A percentile compares a stretch with the other conserved stretches of the same genome.
Evolutionary conservation across 495 filamentous ascomycete genomes (phyloP).

Genomic region (Apodospora peruviana): DNA sequence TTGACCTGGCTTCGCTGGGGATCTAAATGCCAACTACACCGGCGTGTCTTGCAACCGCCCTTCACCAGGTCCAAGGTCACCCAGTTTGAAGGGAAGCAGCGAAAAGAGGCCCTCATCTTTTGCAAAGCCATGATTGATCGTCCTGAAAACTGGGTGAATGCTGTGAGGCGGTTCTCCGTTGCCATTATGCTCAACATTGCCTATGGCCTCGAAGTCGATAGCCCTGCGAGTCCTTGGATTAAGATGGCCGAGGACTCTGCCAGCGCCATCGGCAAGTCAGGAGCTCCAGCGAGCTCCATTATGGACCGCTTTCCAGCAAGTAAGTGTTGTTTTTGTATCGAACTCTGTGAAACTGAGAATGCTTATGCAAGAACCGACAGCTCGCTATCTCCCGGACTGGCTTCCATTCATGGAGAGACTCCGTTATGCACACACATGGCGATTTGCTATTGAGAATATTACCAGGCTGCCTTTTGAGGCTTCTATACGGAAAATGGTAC

Average conservation of each 20-base stretch:
- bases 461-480: slow-evolving; percentile 24
- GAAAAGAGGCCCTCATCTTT: slow-evolving; percentile 27
- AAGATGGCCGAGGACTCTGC: slow-evolving; percentile 38
- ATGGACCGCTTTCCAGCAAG: slow-evolving; percentile 40
- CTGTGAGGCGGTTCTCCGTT: slow-evolving; percentile 22
- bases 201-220: slow-evolving; percentile 39
- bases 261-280: slow-evolving; percentile 37
- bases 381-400: slow-evolving; percentile 35
- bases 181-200: slow-evolving; percentile 32
- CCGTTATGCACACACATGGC: slow-evolving; percentile 30
- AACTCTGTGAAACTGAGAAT: too few species aligned
- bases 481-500: slow-evolving; percentile 21
- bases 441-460: slow-evolving; percentile 29
- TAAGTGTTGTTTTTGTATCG: slow-evolving; percentile 9
- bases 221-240: slow-evolving; percentile 35
- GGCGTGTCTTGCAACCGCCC: slow-evolving; percentile 35
- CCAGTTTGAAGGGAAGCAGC: slow-evolving; percentile 26
- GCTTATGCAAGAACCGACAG: slow-evolving; percentile 8
- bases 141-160: slow-evolving; percentile 17
- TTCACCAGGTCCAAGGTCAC: slow-evolving; percentile 31
- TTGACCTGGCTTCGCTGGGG: slow-evolving; percentile 46
- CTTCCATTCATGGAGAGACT: slow-evolving; percentile 36
- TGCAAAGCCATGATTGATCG: slow-evolving; percentile 22
- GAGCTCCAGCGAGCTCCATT: slow-evolving; percentile 38
- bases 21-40: slow-evolving; percentile 39